Evolutionary conservation across 2,329 filamentous ascomycete species (phyloP).

Genomic region (Verticillium nonalfalfae): DNA sequence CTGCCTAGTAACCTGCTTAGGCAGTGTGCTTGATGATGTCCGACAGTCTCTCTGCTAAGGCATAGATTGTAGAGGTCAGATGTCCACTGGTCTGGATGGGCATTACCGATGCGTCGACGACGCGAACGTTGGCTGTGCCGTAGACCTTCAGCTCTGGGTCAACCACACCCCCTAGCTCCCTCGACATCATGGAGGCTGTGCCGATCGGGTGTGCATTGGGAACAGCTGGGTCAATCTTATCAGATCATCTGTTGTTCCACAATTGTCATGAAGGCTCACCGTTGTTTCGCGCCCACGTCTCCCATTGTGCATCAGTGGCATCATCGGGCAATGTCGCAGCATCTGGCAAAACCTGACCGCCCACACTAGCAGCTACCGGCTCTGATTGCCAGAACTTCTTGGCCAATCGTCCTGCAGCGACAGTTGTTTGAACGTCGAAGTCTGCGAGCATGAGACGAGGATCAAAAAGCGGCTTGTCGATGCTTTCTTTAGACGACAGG

Average conservation of each 20-base stretch:
- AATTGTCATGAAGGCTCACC: conserved; percentile 4
- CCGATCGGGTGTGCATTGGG: conserved; percentile 38
- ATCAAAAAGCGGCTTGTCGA: conserved; percentile 27
- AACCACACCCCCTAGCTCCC: conserved; percentile 42
- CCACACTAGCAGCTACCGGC: conserved; percentile 19
- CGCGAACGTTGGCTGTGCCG: conserved; percentile 39
- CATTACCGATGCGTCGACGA: conserved; percentile 42
- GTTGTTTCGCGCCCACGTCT: conserved; percentile 10
- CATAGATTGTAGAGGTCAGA: conserved; percentile 46
- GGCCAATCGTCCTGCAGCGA: conserved; percentile 19
- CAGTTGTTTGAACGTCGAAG: conserved; percentile 24
- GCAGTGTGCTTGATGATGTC: conserved; percentile 17
- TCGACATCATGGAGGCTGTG: conserved; percentile 44
- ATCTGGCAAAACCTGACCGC: conserved; percentile 13
- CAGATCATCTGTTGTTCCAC: background rate
- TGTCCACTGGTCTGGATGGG: conserved; percentile 42
- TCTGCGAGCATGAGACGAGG: conserved; percentile 26
- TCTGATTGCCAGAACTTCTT: conserved; percentile 18
- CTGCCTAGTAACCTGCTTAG: background rate
- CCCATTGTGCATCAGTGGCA: conserved; percentile 21
- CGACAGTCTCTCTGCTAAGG: conserved; percentile 40
- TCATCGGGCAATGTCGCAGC: conserved; percentile 17
- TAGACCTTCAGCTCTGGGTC: conserved; percentile 39
- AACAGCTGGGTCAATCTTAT: conserved; percentile 7
- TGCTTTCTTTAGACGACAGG: conserved; percentile 21